Evolutionary conservation across 139 green algal genomes (phyloP).

Genomic region (Coccomyxa sp.): DNA sequence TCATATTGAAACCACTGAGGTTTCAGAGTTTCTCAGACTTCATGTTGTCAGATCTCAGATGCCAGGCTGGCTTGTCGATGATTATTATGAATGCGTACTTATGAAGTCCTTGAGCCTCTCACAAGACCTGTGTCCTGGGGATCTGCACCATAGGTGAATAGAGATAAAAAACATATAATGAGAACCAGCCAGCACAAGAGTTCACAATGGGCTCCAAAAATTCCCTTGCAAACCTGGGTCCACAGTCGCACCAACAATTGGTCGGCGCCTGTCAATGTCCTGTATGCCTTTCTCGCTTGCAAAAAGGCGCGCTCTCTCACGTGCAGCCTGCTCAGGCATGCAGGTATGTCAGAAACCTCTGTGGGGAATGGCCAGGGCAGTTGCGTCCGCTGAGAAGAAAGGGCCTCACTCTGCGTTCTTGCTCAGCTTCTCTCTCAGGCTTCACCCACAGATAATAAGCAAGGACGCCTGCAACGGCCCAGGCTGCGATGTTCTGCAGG

Average conservation of each 20-base stretch:
- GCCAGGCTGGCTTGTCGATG: no score
- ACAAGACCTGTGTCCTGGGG: conserved; percentile 8
- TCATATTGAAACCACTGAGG: no score
- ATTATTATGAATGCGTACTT: no score
- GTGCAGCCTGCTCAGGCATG: neutral
- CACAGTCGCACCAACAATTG: neutral
- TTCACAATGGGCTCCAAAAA: neutral
- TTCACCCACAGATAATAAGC: conserved; percentile 28
- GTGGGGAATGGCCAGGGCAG: neutral
- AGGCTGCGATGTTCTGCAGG: conserved; percentile 27
- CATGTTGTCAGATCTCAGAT: no score
- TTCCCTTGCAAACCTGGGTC: neutral
- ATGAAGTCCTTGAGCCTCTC: neutral
- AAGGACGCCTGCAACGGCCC: conserved; percentile 18
- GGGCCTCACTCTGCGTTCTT: conserved; percentile 3
- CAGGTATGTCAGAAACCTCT: neutral
- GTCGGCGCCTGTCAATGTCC: neutral
- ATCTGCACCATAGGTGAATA: neutral
- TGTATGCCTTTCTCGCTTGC: neutral
- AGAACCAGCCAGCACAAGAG: neutral
- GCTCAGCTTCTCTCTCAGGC: conserved; percentile 5
- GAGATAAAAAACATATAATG: neutral
- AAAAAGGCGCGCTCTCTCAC: neutral
- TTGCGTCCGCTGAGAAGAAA: neutral
- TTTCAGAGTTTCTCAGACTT: no score